A percentile compares a stretch with the other conserved stretches of the same genome.
Evolutionary conservation across 169 alveolate species (phyloP).

Genomic region (Cryptosporidium viatorum): DNA sequence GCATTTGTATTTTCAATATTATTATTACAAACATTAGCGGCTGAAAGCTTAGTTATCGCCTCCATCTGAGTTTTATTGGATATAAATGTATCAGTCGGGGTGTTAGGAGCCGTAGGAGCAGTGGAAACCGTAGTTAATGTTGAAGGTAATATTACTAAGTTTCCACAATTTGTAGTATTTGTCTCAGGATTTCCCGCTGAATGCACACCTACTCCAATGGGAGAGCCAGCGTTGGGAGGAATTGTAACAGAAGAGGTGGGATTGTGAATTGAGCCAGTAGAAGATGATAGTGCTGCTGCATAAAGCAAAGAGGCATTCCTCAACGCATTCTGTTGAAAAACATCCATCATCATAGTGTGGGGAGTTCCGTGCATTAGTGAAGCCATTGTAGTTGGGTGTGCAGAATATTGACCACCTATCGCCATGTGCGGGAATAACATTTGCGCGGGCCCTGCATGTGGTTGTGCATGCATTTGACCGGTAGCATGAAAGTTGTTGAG

Average conservation of each 20-base stretch:
- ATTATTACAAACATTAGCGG: background rate
- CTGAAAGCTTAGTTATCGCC: background rate
- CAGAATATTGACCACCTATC: background rate
- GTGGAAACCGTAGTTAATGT: background rate
- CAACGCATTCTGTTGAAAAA: slow-evolving; percentile 16
- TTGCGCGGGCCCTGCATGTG: slow-evolving; percentile 25
- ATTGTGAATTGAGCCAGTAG: background rate
- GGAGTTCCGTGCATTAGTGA: slow-evolving; percentile 1
- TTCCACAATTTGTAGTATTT: background rate
- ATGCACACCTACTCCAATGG: background rate
- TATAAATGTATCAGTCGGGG: background rate
- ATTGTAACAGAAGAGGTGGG: background rate
- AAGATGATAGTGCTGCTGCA: slow-evolving; percentile 32
- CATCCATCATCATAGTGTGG: slow-evolving; percentile 3
- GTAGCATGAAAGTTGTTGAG: background rate
- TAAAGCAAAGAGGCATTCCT: slow-evolving; percentile 45
- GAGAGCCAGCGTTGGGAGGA: background rate
- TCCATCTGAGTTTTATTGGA: background rate
- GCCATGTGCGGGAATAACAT: slow-evolving; percentile 6
- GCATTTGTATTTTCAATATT: background rate
- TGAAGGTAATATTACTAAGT: background rate
- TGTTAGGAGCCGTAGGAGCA: background rate
- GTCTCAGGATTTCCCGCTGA: background rate
- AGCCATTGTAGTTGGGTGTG: background rate
- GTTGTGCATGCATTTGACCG: slow-evolving; percentile 1